Base-by-base conservation (phyloP, 2,329 filamentous ascomycete genomes). In the Microdochium bolleyi region DNA sequence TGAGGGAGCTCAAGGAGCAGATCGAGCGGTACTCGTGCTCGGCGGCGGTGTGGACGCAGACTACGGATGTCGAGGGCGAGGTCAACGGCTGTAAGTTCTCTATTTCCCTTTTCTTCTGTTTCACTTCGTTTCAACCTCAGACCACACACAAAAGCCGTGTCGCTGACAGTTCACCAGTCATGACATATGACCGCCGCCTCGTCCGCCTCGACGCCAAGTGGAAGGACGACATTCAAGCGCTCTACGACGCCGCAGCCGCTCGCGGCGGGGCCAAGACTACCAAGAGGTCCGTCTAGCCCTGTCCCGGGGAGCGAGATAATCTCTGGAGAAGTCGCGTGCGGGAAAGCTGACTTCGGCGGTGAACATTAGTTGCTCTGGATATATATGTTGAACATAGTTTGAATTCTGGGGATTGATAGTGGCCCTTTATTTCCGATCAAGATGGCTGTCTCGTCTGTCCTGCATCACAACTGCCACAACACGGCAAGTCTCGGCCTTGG, bases 21-120 rank as follows among this genome's bases (percentile, higher is more conserved):
- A 78, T 87, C 30, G 73, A 80, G 54, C 67, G 67, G 11, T 88
- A 75, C 53, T 74, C 80, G 0, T 89, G 86, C 67, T 85, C 79
- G 32, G 85, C 80, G 0, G 86, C 78, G 11, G 78, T 89, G 0
- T 89, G 84, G 77, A 89, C 86, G 1, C 85, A 89, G 70, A 89
- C 85, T 0, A 87, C 83, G 0, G 86, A 89, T 59, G 85, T 89
- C 0, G 85, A 89, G 63, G 85, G 85, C 3, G 86, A 89, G 63
- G 82, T 89, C 9, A 89, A 89, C 58, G 86, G 86, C 0, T 69
- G 55, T 55, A 49, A 55, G 55, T 55, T 1, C 24, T 16, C 19
- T 19, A 10, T n/a, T 24, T 41, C 14, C 32, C 30, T 13, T 9
- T 11, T 24, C n/a, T 51, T 22, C 34, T 19, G 11, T 32, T 19